Percentiles rank a stretch among this genome's conserved stretches.
These are phyloP conservation scores for Tetrahymena thermophila DNA, from an alignment of 73 alveolate species.

Conservation along the genomic window DNA sequence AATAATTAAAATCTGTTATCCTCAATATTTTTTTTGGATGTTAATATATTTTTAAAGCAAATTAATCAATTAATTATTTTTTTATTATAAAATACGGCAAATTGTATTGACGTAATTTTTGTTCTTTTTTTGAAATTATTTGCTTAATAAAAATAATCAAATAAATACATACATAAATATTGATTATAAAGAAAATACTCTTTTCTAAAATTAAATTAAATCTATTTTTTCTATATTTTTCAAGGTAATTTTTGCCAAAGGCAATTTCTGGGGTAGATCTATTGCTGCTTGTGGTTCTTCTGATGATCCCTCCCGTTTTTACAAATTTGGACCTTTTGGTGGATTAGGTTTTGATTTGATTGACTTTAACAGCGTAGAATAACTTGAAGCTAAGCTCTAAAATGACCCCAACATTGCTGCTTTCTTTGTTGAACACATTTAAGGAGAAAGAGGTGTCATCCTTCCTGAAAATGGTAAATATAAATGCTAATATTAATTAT, in stretches of 20 bases:
- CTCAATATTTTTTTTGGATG: not conserved
- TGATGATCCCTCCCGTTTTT: constrained; percentile 78
- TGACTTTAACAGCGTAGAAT: constrained; percentile 70
- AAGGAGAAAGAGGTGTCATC: constrained; percentile 95
- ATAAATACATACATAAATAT: no score
- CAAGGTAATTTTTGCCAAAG: constrained; percentile 47
- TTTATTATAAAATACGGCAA: not conserved
- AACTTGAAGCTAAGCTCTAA: constrained; percentile 46
- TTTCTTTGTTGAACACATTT: constrained; percentile 81
- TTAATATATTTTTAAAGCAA: no score
- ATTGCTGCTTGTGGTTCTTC: constrained; percentile 86
- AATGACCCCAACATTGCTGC: constrained; percentile 62
- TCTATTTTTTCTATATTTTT: not conserved
- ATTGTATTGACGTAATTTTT: not conserved
- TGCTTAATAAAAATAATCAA: not conserved
- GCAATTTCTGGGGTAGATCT: constrained; percentile 94
- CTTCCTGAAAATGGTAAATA: constrained; percentile 56
- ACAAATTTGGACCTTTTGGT: constrained; percentile 85
- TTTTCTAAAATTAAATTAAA: not conserved
- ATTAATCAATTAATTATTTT: no score
- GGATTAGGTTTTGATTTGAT: constrained; percentile 79
- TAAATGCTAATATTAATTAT: not conserved
- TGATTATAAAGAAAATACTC: not conserved
- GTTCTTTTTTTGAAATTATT: not conserved
- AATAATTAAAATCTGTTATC: not conserved